Evolutionary conservation across 257 asterid species (phyloP), one percentile per base, ranked within the genome.

Genomic region (Solanum chmielewskii): DNA sequence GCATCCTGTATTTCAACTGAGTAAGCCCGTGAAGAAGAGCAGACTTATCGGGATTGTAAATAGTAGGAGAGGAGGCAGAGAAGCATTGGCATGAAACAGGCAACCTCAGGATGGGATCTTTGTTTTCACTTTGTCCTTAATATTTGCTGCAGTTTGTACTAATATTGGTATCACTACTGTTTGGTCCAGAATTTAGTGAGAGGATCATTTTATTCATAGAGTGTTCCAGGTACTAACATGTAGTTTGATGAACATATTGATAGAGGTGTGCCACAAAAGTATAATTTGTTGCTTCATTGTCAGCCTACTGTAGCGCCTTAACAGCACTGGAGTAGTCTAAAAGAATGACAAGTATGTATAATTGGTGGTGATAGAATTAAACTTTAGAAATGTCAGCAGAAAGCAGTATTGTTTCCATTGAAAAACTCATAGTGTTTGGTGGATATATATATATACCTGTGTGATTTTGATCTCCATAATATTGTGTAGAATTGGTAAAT

Each of bases 1-100:
- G 77, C 96, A 94, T 90, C 97, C 96, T 0, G 94, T 95, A 59
- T 94, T 95, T 88, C 97, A 93, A 86, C 68, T 92, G 88, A 94
- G 91, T 73, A 93, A 86, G 94, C 70, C 91, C 13, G 91, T 81
- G 31, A 92, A 92, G 90, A 93, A 92, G 89, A 90, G 86, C 21
- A 86, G 89, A 60, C 80, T 85, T 13, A 86, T 60, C 20, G 90
- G 77, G 71, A 77, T 41, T 88, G 93, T 92, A 90, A 87, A 90
- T 89, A 80, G 76, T 83, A 85, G 87, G 84, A 81, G 85, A 81
- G 86, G 75, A 86, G 90, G 86, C 59, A 87, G 83, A 86, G 91
- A 90, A 86, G 71, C 88, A 35, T 86, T 89, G 88, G 78, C 59
- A 64, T 88, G 88, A 80, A 49, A 64, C 21, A 20, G 31, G 21